Percentiles rank a stretch among this genome's conserved stretches.
Evolutionary conservation across 2,329 filamentous ascomycete genomes (phyloP).

Genomic region (Nannizzia gypsea): DNA sequence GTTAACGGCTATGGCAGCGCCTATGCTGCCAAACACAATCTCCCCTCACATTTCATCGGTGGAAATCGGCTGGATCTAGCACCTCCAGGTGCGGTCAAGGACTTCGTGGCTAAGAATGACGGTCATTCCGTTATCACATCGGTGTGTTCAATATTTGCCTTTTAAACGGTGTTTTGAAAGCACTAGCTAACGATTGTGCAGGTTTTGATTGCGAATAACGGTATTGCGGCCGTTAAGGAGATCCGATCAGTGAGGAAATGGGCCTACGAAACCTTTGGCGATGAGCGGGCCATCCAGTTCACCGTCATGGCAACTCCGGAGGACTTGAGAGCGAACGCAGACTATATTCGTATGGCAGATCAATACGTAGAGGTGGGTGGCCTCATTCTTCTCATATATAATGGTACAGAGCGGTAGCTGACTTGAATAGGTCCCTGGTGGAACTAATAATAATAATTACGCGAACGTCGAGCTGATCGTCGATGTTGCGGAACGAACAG

Average conservation of each 20-base stretch:
- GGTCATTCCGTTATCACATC: constrained; percentile 98
- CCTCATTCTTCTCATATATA: neutral
- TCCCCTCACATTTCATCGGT: constrained; percentile 91
- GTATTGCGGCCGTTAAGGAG: constrained; percentile 98
- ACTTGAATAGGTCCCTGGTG: constrained; percentile 61
- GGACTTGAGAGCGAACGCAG: constrained; percentile 91
- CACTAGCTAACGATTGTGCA: constrained; percentile 30
- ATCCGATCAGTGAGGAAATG: constrained; percentile 99
- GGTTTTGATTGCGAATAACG: constrained; percentile 99
- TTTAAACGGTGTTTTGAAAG: neutral
- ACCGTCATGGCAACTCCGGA: constrained; percentile 99
- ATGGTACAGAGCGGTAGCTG: constrained; percentile 2
- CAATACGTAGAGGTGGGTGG: constrained; percentile 79
- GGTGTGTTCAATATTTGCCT: constrained; percentile 45
- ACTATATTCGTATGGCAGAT: constrained; percentile 99
- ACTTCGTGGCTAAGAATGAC: constrained; percentile 80
- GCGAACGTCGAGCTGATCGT: constrained; percentile 99
- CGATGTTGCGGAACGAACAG: constrained; percentile 95
- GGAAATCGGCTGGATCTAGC: constrained; percentile 80
- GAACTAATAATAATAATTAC: constrained; percentile 99
- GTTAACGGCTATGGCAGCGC: constrained; percentile 48
- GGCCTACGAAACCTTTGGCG: constrained; percentile 98
- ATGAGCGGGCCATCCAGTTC: constrained; percentile 96
- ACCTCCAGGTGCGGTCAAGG: constrained; percentile 76
- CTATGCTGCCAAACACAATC: constrained; percentile 67